Percentiles rank a stretch among this genome's conserved stretches.
Conservation (phyloP, 108 stramenopile genomes). For the Skeletonema menzelii region DNA sequence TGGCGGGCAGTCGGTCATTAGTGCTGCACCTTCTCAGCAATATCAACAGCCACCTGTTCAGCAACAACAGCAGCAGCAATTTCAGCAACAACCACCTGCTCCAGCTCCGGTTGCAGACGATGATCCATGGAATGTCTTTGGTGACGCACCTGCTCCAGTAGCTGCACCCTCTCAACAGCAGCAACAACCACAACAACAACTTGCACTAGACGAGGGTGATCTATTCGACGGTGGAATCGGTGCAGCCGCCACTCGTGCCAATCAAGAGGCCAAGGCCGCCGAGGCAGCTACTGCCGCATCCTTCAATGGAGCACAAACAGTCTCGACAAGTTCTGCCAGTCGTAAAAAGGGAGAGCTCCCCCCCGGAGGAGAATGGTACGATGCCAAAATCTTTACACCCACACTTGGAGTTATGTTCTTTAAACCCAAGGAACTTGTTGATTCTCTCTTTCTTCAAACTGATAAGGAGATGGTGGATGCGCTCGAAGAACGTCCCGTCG, state of each 20-base stretch:
- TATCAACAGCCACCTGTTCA: conserved; percentile 41
- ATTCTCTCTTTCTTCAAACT: conserved; percentile 82
- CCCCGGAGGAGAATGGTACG: conserved; percentile 88
- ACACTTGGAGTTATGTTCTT: conserved; percentile 94
- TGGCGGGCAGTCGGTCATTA: conserved; percentile 4
- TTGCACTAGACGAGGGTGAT: conserved; percentile 17
- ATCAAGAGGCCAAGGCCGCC: conserved; percentile 9
- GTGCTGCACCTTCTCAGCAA: conserved; percentile 31
- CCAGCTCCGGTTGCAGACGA: conserved; percentile 28
- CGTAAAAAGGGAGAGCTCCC: conserved; percentile 71
- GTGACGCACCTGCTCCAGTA: conserved; percentile 52
- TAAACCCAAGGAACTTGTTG: conserved; percentile 88
- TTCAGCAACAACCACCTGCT: conserved; percentile 15
- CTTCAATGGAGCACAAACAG: not conserved
- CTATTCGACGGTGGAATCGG: conserved; percentile 37
- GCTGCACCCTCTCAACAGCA: conserved; percentile 12
- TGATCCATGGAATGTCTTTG: conserved; percentile 75
- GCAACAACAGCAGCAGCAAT: conserved; percentile 37
- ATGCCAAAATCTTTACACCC: conserved; percentile 89
- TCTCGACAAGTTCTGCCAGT: not conserved
- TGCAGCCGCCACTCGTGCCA: conserved; percentile 35
- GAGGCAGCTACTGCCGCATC: not conserved
- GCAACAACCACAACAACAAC: conserved; percentile 2
- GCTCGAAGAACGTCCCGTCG: conserved; percentile 82
- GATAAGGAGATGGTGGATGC: conserved; percentile 67